Evolutionary conservation across 2,329 filamentous ascomycete genomes (phyloP), one percentile per base, ranked within the genome.

Genomic region (Dryadomyces quercus-mongolicae): DNA sequence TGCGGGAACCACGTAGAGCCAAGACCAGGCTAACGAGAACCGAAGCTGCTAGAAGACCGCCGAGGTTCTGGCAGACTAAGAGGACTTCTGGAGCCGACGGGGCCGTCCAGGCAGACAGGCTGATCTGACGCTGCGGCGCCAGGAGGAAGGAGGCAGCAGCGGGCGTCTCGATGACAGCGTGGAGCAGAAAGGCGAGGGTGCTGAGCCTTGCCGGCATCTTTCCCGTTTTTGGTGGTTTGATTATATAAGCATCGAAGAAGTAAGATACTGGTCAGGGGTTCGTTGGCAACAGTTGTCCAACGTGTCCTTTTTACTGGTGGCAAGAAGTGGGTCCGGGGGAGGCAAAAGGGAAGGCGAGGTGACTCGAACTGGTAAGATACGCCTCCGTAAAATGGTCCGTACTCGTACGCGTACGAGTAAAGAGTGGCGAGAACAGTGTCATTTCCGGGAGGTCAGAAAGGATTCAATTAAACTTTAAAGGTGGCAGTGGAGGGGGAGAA

Each of bases 101-200:
- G 9, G 62, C 63, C 9, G 68, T 64, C 15, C 77, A 66, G 55
- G 77, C 73, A 9, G 62, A 60, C 20, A 65, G 60, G 3, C 74
- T 71, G 10, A 78, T 66, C 56, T 79, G 75, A 8, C 62, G 62
- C 20, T 66, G 60, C 1, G 74, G 73, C 1, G 54, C 56, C 43
- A 72, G 60, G 54, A 75, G 68, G 63, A 78, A 78, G n/a, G 70
- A 69, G 6, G 71, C 57, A 15, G 71, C 71, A 4, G 74, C 74
- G 3, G 63, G 57, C 4, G 47, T 40, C 55, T 62, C 60, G 18
- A 58, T n/a, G 16, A 50, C 47, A 8, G 56, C 55, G 22, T 62
- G 60, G 1, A 60, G 46, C 49, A 60, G 9, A 18, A 60, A 55
- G 7, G 59, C 57, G 12, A 59, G 43, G 4, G 46, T 47, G 2